A percentile compares a stretch with the other conserved stretches of the same genome.
phyloP scores from a whole-genome alignment of 371 early-diverging fungal species.

The Dinochytrium kinnereticum region DNA sequence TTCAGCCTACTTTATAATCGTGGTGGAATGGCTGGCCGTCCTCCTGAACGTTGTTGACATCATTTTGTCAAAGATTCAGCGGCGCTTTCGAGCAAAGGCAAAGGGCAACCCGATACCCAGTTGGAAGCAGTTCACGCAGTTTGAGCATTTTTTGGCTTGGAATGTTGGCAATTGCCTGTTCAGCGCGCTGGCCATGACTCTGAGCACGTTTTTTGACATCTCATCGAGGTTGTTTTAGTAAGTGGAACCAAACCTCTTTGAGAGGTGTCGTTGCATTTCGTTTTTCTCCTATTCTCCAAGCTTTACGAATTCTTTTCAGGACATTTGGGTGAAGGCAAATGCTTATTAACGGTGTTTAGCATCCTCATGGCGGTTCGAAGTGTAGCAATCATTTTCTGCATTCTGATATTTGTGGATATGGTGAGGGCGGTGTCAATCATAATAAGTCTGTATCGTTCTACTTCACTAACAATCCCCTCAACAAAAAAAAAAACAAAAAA shows the following conservation, averaged over 20 bases:
- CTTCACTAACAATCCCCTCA: too few species aligned
- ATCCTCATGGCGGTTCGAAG: not conserved
- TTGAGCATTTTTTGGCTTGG: not conserved
- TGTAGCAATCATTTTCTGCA: not conserved
- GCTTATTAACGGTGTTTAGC: not conserved
- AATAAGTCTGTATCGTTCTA: too few species aligned
- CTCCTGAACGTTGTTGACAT: not conserved
- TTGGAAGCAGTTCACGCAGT: not conserved
- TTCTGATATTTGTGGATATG: not conserved
- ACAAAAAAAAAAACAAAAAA: too few species aligned
- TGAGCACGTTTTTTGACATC: not conserved
- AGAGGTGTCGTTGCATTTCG: too few species aligned
- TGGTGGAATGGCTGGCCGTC: not conserved
- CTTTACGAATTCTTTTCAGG: not conserved
- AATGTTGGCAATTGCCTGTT: not conserved
- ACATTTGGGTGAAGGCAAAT: not conserved
- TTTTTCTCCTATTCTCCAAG: too few species aligned
- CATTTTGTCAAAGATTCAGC: not conserved
- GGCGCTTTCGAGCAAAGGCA: not conserved
- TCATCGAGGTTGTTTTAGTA: not conserved
- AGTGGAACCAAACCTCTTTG: too few species aligned
- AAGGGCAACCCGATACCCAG: not conserved
- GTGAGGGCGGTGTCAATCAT: not conserved
- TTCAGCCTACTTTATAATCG: not conserved
- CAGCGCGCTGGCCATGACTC: not conserved